Conservation (phyloP, 805 yeast species). For the Wickerhamiella azyma region DNA sequence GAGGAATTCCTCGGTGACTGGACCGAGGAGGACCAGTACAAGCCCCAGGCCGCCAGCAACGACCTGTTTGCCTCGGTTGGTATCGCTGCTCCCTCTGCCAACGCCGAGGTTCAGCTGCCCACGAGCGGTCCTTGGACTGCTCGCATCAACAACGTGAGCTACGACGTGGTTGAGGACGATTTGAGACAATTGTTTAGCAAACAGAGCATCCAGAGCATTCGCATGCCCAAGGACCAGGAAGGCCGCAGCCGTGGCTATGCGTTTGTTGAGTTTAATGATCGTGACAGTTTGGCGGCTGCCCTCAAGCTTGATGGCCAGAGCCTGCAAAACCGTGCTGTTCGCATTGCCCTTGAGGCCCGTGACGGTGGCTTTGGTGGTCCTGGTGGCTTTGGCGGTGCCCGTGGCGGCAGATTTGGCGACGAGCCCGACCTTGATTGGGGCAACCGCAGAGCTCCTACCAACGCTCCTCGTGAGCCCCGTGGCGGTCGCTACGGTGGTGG, state of each 20-base stretch:
- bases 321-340: slow-evolving; percentile 54
- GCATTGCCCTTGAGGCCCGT: slow-evolving; percentile 60
- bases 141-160: slow-evolving; percentile 73
- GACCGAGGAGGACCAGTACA: slow-evolving; percentile 60
- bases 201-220: slow-evolving; percentile 42
- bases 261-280: slow-evolving; percentile 73
- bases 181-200: slow-evolving; percentile 30
- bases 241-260: slow-evolving; percentile 77
- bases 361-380: slow-evolving; percentile 22
- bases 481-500: slow-evolving; percentile 1
- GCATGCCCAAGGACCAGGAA: slow-evolving; percentile 58
- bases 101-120: slow-evolving; percentile 74
- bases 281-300: slow-evolving; percentile 65
- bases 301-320: slow-evolving; percentile 57
- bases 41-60: slow-evolving; percentile 15
- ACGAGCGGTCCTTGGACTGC: slow-evolving; percentile 86
- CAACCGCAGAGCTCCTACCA: slow-evolving; percentile 13
- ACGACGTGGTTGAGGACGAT: slow-evolving; percentile 58
- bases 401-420: slow-evolving; percentile 6
- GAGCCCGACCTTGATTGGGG: slow-evolving; percentile 18
- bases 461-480: slow-evolving; percentile 6
- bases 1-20: slow-evolving; percentile 73
- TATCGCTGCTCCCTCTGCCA: slow-evolving; percentile 26
- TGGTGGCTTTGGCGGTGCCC: slow-evolving; percentile 17
- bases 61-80: slow-evolving; percentile 25